Evolutionary conservation across 345 rosid genomes (phyloP).

Genomic region (Psidium guajava): DNA sequence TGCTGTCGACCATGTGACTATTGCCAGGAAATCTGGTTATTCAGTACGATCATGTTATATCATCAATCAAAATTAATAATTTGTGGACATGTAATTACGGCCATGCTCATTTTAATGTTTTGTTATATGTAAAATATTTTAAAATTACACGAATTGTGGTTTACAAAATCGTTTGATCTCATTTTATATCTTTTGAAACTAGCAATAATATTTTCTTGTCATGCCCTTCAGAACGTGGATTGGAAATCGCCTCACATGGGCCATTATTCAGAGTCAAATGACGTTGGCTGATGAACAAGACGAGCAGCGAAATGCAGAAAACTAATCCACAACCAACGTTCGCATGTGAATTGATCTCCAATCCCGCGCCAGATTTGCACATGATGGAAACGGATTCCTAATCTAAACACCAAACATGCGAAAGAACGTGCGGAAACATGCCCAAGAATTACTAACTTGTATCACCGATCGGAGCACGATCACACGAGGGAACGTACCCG

Average conservation of each 20-base stretch:
- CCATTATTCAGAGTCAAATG: too few relatives aligned
- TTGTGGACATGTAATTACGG: neutral
- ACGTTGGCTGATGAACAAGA: too few relatives aligned
- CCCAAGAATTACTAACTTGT: too few relatives aligned
- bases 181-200: neutral
- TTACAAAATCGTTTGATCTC: neutral
- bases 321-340: too few relatives aligned
- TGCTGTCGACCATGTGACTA: neutral
- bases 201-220: neutral
- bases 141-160: fast-evolving
- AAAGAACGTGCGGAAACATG: too few relatives aligned
- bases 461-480: too few relatives aligned
- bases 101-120: neutral
- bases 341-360: too few relatives aligned
- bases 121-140: neutral
- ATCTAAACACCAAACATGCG: too few relatives aligned
- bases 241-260: neutral
- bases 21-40: neutral
- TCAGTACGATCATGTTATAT: neutral
- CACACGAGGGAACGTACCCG: too few relatives aligned
- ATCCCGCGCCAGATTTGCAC: too few relatives aligned
- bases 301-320: too few relatives aligned
- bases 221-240: neutral
- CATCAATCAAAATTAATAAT: neutral
- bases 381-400: too few relatives aligned